A percentile compares a stretch with the other conserved stretches of the same genome.
Evolutionary conservation across 345 rosid species (phyloP).

Genomic region (Eucalyptus tenuipes): DNA sequence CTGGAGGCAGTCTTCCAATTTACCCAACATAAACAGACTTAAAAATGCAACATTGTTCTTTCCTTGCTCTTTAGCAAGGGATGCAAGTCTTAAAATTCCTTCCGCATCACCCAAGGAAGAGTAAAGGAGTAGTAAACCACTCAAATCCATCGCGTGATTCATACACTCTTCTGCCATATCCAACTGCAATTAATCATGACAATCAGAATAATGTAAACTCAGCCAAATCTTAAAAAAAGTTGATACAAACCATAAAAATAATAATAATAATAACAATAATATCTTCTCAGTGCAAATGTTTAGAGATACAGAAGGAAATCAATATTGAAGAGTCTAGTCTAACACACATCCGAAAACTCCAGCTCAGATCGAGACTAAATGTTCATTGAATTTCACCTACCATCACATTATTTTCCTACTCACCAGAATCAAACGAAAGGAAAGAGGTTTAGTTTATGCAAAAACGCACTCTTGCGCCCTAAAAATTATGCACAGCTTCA

Average conservation of each 20-base stretch:
- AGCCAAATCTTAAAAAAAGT: not conserved
- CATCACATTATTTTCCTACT: not conserved
- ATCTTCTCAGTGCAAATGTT: not conserved
- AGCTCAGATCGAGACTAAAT: not conserved
- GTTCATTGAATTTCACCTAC: not conserved
- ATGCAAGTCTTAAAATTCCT: constrained; percentile 72
- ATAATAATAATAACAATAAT: not conserved
- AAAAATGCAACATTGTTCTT: constrained; percentile 95
- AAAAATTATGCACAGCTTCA: not conserved
- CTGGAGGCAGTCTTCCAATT: constrained; percentile 90
- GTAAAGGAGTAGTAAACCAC: constrained; percentile 91
- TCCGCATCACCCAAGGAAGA: constrained; percentile 97
- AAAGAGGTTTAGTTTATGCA: not conserved
- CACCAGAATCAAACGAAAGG: not conserved
- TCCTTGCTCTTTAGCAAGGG: constrained; percentile 91
- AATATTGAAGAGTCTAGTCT: not conserved
- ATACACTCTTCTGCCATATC: constrained; percentile 98
- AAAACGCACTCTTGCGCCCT: not conserved
- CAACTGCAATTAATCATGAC: constrained; percentile 38
- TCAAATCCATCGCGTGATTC: constrained; percentile 90
- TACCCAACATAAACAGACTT: constrained; percentile 91
- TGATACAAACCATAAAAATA: not conserved
- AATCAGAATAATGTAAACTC: not conserved
- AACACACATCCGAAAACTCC: not conserved
- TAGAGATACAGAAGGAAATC: not conserved